Conservation (phyloP, 306 rosid genomes). For the Castanospermum australe region DNA sequence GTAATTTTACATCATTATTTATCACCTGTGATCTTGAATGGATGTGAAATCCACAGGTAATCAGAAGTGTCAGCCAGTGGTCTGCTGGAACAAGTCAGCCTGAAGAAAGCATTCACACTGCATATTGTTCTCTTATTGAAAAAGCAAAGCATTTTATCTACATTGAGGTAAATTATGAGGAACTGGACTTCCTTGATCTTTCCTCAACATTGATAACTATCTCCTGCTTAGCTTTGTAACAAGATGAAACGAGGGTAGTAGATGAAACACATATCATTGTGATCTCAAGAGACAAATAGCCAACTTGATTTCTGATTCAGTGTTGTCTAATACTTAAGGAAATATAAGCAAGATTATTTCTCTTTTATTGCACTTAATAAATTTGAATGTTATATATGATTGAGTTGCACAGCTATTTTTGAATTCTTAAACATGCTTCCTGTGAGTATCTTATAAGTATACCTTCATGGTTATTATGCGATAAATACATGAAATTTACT, state of each 20-base stretch:
- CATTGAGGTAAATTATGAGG: conserved; percentile 69
- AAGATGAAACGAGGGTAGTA: background rate
- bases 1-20: conserved; percentile 6
- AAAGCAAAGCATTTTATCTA: conserved; percentile 88
- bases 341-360: background rate
- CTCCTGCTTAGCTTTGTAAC: conserved; percentile 2
- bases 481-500: background rate
- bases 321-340: background rate
- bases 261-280: background rate
- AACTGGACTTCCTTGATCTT: conserved; percentile 5
- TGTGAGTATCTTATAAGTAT: background rate
- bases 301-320: background rate
- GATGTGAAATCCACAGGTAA: conserved; percentile 53
- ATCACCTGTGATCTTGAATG: conserved; percentile 26
- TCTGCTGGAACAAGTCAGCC: conserved; percentile 92
- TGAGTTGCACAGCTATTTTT: conserved; percentile 4
- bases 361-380: background rate
- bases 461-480: background rate
- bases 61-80: conserved; percentile 98
- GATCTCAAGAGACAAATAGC: background rate
- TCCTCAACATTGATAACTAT: conserved; percentile 14
- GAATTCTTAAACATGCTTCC: background rate
- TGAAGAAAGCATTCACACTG: conserved; percentile 93
- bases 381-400: conserved; percentile 11
- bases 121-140: conserved; percentile 94